Evolutionary conservation across 108 stramenopile species (phyloP).

Genomic region (Cyclotella sp.): DNA sequence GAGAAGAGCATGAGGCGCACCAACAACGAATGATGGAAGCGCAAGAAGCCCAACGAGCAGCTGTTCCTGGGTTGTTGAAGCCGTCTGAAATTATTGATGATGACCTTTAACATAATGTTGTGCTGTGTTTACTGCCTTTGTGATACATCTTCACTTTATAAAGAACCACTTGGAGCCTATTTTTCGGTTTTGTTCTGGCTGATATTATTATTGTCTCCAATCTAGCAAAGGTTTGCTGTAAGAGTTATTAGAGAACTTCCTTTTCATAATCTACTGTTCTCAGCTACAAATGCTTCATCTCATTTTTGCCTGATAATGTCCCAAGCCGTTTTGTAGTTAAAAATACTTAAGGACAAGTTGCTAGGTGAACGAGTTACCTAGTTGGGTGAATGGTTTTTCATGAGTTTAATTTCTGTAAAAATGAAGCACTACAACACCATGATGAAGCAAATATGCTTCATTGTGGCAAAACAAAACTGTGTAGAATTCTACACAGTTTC

Average conservation of each 20-base stretch:
- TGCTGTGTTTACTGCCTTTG: neutral
- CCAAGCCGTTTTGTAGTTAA: too few relatives aligned
- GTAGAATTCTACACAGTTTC: too few relatives aligned
- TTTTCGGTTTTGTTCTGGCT: slow-evolving; percentile 3
- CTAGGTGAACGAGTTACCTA: too few relatives aligned
- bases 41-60: slow-evolving; percentile 78
- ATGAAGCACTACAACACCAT: too few relatives aligned
- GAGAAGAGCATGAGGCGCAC: slow-evolving; percentile 91
- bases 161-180: neutral
- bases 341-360: too few relatives aligned
- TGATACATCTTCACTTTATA: slow-evolving; percentile 7
- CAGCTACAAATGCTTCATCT: neutral
- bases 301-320: too few relatives aligned
- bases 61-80: slow-evolving; percentile 97
- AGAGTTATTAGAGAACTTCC: slow-evolving; percentile 8
- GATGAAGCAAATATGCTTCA: too few relatives aligned
- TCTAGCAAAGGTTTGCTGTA: slow-evolving; percentile 13
- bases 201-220: neutral
- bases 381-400: too few relatives aligned
- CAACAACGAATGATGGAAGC: slow-evolving; percentile 66
- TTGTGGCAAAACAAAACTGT: too few relatives aligned
- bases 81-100: slow-evolving; percentile 95
- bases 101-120: slow-evolving; percentile 64
- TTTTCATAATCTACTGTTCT: neutral
- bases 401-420: too few relatives aligned